Evolutionary conservation across 257 asterid genomes (phyloP).

Genomic region (Solanum arcanum): DNA sequence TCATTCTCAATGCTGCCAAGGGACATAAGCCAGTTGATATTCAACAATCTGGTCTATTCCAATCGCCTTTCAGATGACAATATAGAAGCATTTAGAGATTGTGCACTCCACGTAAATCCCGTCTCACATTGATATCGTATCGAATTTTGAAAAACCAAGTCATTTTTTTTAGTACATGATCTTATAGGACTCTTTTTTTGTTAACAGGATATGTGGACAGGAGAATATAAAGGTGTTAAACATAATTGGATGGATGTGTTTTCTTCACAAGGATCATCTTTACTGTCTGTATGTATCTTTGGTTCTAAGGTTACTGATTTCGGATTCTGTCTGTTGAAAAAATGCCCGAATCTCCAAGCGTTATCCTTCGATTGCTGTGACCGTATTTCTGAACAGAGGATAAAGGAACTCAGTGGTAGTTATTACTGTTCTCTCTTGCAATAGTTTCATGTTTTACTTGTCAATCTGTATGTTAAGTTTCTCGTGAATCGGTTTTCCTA

Average conservation of each 20-base stretch:
- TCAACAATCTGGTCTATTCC: constrained; percentile 72
- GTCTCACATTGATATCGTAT: not conserved
- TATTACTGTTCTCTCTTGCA: not conserved
- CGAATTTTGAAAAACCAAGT: not conserved
- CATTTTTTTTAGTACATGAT: not conserved
- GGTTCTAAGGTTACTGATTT: constrained; percentile 71
- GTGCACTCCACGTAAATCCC: constrained; percentile 70
- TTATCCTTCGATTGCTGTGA: constrained; percentile 67
- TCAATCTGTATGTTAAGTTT: not conserved
- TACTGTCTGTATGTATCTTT: constrained; percentile 65
- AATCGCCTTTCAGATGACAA: constrained; percentile 35
- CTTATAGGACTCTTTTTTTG: not conserved
- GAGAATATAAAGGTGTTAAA: constrained; percentile 56
- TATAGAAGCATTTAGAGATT: constrained; percentile 79
- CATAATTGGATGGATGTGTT: constrained; percentile 80
- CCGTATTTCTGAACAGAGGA: constrained; percentile 56
- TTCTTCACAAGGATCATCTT: constrained; percentile 75
- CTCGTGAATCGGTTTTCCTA: not conserved
- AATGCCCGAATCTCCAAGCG: constrained; percentile 52
- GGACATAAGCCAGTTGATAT: constrained; percentile 77
- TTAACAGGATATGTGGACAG: constrained; percentile 72
- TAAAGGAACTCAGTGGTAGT: constrained; percentile 56
- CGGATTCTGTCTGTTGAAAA: constrained; percentile 49
- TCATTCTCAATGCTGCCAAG: constrained; percentile 74
- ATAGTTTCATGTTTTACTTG: not conserved